phyloP scores from a whole-genome alignment of 129 eudicot genomes.

The Calendula officinalis region DNA sequence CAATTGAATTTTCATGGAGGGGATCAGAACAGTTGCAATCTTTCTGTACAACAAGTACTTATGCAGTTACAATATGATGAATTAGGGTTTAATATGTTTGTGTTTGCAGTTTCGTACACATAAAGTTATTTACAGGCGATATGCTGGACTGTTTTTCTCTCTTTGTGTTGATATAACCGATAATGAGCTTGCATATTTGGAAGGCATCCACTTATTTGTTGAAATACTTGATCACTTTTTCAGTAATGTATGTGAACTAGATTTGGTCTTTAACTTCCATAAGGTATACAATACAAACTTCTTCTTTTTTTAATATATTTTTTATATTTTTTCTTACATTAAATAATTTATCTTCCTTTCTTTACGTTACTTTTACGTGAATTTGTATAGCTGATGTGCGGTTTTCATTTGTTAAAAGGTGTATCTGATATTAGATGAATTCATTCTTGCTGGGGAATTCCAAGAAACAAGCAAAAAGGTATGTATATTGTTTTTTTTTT shows the following conservation, averaged over 20 bases:
- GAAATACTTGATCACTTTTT: slow-evolving; percentile 92
- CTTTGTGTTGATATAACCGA: slow-evolving; percentile 89
- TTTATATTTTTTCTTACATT: too few relatives aligned
- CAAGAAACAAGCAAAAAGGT: slow-evolving; percentile 95
- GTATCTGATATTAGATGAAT: slow-evolving; percentile 77
- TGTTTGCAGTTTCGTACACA: slow-evolving; percentile 82
- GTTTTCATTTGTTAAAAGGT: slow-evolving; percentile 41
- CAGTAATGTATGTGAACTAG: slow-evolving; percentile 93
- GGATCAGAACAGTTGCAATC: too few relatives aligned
- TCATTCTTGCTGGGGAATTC: slow-evolving; percentile 93
- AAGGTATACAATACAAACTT: slow-evolving; percentile 44
- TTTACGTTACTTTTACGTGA: background rate
- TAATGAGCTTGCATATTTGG: slow-evolving; percentile 80
- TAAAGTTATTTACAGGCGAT: slow-evolving; percentile 90
- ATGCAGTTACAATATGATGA: too few relatives aligned
- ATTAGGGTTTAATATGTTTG: background rate
- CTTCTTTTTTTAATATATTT: background rate
- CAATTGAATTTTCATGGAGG: background rate
- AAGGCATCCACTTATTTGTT: slow-evolving; percentile 83
- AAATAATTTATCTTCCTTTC: too few relatives aligned
- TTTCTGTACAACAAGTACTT: too few relatives aligned
- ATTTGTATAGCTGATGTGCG: background rate
- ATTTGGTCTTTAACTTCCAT: slow-evolving; percentile 88
- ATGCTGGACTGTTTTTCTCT: slow-evolving; percentile 93
- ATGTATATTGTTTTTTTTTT: background rate